A percentile compares a stretch with the other conserved stretches of the same genome.
Evolutionary conservation across 2,329 filamentous ascomycete genomes (phyloP).

Genomic region (Akanthomyces lecanii): DNA sequence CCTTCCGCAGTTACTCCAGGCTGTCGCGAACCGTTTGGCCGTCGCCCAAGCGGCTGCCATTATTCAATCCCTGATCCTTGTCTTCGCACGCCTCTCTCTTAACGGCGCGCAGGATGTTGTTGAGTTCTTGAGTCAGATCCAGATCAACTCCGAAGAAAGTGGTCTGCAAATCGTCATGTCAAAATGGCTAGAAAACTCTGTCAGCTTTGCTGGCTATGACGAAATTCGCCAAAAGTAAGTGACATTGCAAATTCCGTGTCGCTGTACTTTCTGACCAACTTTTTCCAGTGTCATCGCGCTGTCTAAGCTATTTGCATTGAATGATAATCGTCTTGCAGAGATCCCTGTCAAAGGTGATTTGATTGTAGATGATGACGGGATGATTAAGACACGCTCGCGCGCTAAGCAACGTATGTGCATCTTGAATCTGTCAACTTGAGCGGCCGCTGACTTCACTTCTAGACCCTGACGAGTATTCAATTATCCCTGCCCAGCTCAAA

Average conservation of each 20-base stretch:
- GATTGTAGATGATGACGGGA: slow-evolving; percentile 68
- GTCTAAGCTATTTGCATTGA: slow-evolving; percentile 82
- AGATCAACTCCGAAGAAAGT: slow-evolving; percentile 66
- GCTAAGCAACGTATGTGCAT: slow-evolving; percentile 67
- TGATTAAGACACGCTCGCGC: slow-evolving; percentile 92
- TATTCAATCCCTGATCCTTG: slow-evolving; percentile 91
- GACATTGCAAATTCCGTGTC: no score
- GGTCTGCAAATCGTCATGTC: slow-evolving; percentile 85
- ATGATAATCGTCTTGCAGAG: slow-evolving; percentile 73
- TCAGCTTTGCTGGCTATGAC: slow-evolving; percentile 97
- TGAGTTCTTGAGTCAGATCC: slow-evolving; percentile 80
- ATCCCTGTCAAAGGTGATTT: slow-evolving; percentile 89
- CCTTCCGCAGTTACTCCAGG: slow-evolving; percentile 79
- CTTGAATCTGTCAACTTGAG: slow-evolving; percentile 18
- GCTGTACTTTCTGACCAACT: background rate
- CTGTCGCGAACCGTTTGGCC: slow-evolving; percentile 79
- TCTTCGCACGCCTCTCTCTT: slow-evolving; percentile 87
- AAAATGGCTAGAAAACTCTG: slow-evolving; percentile 96
- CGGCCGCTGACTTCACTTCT: slow-evolving; percentile 22
- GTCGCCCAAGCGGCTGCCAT: slow-evolving; percentile 82
- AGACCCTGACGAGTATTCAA: slow-evolving; percentile 81
- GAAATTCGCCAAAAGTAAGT: slow-evolving; percentile 92
- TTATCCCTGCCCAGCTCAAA: slow-evolving; percentile 83
- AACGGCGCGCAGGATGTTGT: slow-evolving; percentile 84
- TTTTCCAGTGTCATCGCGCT: slow-evolving; percentile 74